These are phyloP conservation scores for Posidonia australis DNA, from an alignment of 106 monocot genomes.

Conservation along the genomic window DNA sequence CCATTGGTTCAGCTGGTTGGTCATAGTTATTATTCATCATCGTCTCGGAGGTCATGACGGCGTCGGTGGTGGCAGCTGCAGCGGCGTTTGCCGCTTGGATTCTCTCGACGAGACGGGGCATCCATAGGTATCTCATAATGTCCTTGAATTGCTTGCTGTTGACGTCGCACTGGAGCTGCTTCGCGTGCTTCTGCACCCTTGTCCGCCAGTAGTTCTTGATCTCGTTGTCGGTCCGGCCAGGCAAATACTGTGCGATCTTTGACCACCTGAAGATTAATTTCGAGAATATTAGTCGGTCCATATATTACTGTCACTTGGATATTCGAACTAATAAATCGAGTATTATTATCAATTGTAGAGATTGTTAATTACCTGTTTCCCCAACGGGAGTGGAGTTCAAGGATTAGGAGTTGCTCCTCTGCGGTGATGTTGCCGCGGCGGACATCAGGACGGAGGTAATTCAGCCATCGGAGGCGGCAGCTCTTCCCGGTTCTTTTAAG, in stretches of 20 bases:
- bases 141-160: conserved; percentile 29
- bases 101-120: conserved; percentile 24
- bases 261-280: conserved; percentile 20
- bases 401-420: conserved; percentile 30
- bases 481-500: conserved; percentile 29
- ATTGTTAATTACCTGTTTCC: conserved; percentile 17
- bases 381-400: conserved; percentile 28
- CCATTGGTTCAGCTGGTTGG: no score
- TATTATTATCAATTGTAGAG: neutral
- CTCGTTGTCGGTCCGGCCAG: conserved; percentile 40
- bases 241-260: conserved; percentile 28
- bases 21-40: no score
- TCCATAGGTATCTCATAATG: conserved; percentile 20
- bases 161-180: conserved; percentile 29
- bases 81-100: conserved; percentile 10
- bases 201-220: conserved; percentile 95
- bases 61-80: neutral
- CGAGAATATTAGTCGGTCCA: neutral
- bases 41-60: neutral
- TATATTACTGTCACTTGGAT: neutral
- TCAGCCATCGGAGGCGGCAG: conserved; percentile 28
- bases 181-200: conserved; percentile 52
- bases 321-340: neutral
- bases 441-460: conserved; percentile 24
- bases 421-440: conserved; percentile 24